Evolutionary conservation across 2,329 filamentous ascomycete species (phyloP).

Genomic region (Cladophialophora psammophila): DNA sequence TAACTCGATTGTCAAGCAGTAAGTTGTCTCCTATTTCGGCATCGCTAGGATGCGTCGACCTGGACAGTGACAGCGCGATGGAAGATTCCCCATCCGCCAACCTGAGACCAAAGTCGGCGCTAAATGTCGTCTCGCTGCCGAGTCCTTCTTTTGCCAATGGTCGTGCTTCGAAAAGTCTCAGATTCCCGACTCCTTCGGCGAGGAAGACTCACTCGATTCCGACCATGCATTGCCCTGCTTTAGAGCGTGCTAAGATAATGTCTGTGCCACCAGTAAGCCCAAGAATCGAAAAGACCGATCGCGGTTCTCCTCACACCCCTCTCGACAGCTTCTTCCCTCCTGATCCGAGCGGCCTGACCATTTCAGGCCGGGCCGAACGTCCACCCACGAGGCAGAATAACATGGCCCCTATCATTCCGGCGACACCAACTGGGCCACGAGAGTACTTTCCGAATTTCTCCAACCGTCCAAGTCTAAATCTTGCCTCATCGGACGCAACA

Average conservation of each 20-base stretch:
- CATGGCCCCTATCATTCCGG: constrained; percentile 65
- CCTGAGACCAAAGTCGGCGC: constrained; percentile 45
- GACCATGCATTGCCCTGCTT: constrained; percentile 45
- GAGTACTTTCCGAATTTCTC: constrained; percentile 65
- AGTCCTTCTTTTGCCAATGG: constrained; percentile 48
- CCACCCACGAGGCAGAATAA: constrained; percentile 48
- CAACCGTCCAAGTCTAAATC: constrained; percentile 70
- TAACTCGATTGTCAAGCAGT: constrained; percentile 44
- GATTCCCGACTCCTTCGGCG: constrained; percentile 51
- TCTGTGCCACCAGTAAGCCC: constrained; percentile 67
- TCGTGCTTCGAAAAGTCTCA: constrained; percentile 50
- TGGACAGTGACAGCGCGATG: constrained; percentile 46
- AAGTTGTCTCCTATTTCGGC: constrained; percentile 47
- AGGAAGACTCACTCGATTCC: constrained; percentile 45
- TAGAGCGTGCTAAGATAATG: constrained; percentile 62
- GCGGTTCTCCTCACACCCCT: constrained; percentile 76
- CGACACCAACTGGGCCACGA: constrained; percentile 77
- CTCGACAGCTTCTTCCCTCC: constrained; percentile 75
- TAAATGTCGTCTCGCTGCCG: constrained; percentile 44
- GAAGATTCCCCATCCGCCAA: constrained; percentile 45
- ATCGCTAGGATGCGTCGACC: constrained; percentile 42
- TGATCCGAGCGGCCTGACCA: constrained; percentile 83
- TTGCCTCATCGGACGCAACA: constrained; percentile 72
- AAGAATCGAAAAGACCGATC: constrained; percentile 61
- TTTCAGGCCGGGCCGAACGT: constrained; percentile 68